Conservation (phyloP, 495 filamentous ascomycete species). For the Pyrenula aspistea region DNA sequence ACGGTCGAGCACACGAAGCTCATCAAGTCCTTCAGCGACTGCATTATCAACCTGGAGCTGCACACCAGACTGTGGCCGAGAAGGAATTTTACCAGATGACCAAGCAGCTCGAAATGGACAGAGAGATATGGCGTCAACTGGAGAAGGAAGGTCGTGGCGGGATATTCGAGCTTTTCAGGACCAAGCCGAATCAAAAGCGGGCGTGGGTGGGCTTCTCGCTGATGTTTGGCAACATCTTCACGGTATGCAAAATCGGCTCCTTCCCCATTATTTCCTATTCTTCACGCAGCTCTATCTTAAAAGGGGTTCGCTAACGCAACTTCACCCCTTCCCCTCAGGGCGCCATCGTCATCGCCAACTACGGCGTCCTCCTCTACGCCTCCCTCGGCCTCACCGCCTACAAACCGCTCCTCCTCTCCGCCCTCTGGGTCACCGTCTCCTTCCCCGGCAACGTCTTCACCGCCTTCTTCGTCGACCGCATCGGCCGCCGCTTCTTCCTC, state of each 20-base stretch:
- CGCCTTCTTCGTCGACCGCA: constrained; percentile 31
- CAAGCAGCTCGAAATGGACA: constrained; percentile 25
- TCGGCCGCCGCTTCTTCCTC: constrained; percentile 32
- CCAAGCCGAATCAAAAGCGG: constrained; percentile 28
- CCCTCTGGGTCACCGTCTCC: constrained; percentile 31
- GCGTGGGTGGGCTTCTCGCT: constrained; percentile 27
- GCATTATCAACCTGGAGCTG: constrained; percentile 18
- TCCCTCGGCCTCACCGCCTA: constrained; percentile 29
- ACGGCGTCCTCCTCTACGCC: constrained; percentile 35
- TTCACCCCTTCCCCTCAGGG: constrained; percentile 31
- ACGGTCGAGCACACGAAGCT: constrained; percentile 26
- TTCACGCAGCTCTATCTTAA: constrained; percentile 27
- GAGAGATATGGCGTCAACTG: constrained; percentile 8
- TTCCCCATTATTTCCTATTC: constrained; percentile 37
- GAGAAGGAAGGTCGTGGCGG: background rate
- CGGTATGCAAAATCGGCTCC: constrained; percentile 20
- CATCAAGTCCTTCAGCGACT: constrained; percentile 19
- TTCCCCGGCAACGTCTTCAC: constrained; percentile 30
- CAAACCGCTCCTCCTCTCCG: constrained; percentile 35
- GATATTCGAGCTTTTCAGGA: constrained; percentile 24
- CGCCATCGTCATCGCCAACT: constrained; percentile 27
- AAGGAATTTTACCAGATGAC: constrained; percentile 27
- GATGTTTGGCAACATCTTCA: constrained; percentile 18
- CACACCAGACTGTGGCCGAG: constrained; percentile 19
- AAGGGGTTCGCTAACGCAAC: constrained; percentile 21